Evolutionary conservation across 192 early-diverging fungal species (phyloP).

Genomic region (Chytriomyces sp.): DNA sequence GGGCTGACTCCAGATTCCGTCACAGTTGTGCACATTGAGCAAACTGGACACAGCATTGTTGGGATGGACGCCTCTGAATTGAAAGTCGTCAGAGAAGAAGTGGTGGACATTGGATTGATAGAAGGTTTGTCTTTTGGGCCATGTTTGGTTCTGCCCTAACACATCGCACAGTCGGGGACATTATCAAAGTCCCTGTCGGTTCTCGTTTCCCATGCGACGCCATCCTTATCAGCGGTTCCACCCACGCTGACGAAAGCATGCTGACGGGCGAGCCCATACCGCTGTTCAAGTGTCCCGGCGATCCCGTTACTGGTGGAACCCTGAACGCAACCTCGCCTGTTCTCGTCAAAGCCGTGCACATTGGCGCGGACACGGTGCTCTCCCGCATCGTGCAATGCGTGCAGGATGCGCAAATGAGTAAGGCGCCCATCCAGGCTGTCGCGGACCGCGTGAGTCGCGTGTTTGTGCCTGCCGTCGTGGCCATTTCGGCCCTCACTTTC

Average conservation of each 20-base stretch:
- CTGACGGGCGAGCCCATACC: conserved; percentile 81
- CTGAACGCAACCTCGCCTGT: conserved; percentile 61
- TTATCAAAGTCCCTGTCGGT: conserved; percentile 71
- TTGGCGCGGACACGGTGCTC: conserved; percentile 76
- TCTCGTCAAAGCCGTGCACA: conserved; percentile 61
- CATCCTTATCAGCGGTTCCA: conserved; percentile 51
- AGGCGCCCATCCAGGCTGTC: conserved; percentile 93
- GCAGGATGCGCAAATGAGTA: conserved; percentile 89
- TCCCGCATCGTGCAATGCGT: conserved; percentile 89
- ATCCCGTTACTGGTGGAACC: conserved; percentile 62
- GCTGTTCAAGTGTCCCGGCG: conserved; percentile 52
- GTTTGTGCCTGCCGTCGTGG: conserved; percentile 89
- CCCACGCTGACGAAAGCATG: conserved; percentile 76
- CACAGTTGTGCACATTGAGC: conserved; percentile 55
- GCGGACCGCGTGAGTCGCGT: conserved; percentile 84
- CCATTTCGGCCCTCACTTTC: conserved; percentile 70
- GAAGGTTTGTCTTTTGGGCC: conserved; percentile 56
- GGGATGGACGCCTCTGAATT: not conserved
- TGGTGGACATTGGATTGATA: conserved; percentile 52
- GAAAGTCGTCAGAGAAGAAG: conserved; percentile 41
- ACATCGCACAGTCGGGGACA: conserved; percentile 65
- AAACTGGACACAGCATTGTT: not conserved
- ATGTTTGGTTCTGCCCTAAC: not conserved
- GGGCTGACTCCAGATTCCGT: too few species aligned
- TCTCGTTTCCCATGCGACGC: conserved; percentile 77